phyloP scores from a whole-genome alignment of 345 rosid species.

The Draba incana region DNA sequence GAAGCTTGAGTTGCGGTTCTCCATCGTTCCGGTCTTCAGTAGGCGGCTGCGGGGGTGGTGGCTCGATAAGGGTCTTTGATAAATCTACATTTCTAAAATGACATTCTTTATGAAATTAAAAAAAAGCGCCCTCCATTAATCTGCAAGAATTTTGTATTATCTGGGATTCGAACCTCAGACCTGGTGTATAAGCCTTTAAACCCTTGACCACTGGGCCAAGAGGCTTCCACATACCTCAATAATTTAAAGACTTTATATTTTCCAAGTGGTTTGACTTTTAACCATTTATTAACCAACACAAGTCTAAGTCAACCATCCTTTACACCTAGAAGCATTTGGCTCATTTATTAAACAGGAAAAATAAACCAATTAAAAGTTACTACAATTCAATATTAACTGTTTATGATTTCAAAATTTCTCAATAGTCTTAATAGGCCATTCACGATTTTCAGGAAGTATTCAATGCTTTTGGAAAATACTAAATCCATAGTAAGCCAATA shows the following conservation, averaged over 20 bases:
- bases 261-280: conserved; percentile 49
- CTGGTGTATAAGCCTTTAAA: too few relatives aligned
- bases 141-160: too few relatives aligned
- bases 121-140: too few relatives aligned
- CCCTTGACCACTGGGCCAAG: too few relatives aligned
- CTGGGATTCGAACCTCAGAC: too few relatives aligned
- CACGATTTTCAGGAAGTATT: conserved; percentile 24
- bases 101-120: too few relatives aligned
- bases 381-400: not conserved
- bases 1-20: too few relatives aligned
- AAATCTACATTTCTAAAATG: too few relatives aligned
- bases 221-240: conserved; percentile 16
- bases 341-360: conserved; percentile 7
- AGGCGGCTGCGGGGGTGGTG: too few relatives aligned
- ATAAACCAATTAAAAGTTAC: conserved; percentile 12
- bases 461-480: conserved; percentile 20
- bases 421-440: not conserved
- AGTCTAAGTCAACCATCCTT: conserved; percentile 46
- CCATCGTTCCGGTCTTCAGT: too few relatives aligned
- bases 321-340: conserved; percentile 39
- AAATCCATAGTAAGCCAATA: conserved; percentile 3
- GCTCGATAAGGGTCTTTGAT: too few relatives aligned
- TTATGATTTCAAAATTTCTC: not conserved
- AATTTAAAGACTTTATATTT: conserved; percentile 37
- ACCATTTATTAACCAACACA: conserved; percentile 18